A percentile compares a stretch with the other conserved stretches of the same genome.
phyloP scores from a whole-genome alignment of 2,329 filamentous ascomycete species.

The Colletotrichum limetticola region DNA sequence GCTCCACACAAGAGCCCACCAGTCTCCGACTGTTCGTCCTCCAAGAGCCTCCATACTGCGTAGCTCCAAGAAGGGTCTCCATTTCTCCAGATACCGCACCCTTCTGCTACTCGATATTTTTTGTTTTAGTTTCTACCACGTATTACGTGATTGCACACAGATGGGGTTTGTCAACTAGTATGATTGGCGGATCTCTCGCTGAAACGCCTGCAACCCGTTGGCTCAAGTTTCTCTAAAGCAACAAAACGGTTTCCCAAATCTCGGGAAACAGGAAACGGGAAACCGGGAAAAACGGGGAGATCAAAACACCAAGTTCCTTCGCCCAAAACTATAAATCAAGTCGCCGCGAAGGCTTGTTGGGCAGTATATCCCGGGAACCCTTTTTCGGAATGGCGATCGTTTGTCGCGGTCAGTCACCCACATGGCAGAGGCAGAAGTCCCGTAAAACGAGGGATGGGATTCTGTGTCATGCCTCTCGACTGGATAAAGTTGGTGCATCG shows the following conservation, averaged over 20 bases:
- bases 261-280: neutral
- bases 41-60: neutral
- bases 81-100: constrained; percentile 11
- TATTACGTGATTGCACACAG: constrained; percentile 5
- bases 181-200: neutral
- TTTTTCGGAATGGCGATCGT: neutral
- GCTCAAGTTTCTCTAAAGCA: neutral
- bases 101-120: neutral
- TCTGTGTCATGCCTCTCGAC: constrained; percentile 3
- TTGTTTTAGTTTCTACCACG: constrained; percentile 3
- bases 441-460: constrained; percentile 4
- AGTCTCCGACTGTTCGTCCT: neutral
- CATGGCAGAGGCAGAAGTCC: constrained; percentile 1
- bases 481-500: constrained; percentile 20
- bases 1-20: neutral
- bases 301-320: constrained; percentile 1
- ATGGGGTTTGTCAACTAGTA: neutral
- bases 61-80: neutral
- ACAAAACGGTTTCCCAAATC: neutral
- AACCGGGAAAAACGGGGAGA: neutral
- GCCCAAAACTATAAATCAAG: constrained; percentile 21
- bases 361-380: constrained; percentile 1
- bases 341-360: constrained; percentile 24
- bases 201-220: neutral
- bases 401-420: neutral